Conservation (phyloP, 1,284 basidiomycete genomes). For the Macrocystidia cucumis region DNA sequence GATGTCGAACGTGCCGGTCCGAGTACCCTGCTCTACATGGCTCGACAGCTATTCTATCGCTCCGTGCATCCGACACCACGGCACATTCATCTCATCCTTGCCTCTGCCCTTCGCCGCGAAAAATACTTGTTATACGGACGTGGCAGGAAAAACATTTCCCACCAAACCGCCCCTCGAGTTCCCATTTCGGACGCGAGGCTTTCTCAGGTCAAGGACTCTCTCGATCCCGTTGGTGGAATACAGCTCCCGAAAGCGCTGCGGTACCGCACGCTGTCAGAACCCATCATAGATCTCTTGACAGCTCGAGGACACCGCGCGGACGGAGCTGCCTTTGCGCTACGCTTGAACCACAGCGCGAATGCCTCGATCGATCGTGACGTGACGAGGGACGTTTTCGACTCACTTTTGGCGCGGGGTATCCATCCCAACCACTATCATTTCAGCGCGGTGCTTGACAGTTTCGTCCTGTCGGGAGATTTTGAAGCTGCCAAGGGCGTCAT, state of each 20-base stretch:
- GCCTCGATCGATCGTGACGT: constrained; percentile 39
- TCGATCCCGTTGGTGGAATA: constrained; percentile 46
- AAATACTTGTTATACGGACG: constrained; percentile 31
- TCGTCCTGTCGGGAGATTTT: constrained; percentile 45
- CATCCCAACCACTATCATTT: constrained; percentile 64
- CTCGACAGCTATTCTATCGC: constrained; percentile 33
- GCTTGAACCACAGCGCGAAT: constrained; percentile 53
- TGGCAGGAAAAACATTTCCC: constrained; percentile 43
- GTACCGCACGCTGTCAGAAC: constrained; percentile 27
- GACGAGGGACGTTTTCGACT: constrained; percentile 44
- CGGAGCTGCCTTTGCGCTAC: constrained; percentile 45
- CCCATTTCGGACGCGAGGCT: constrained; percentile 15
- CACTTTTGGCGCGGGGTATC: constrained; percentile 55
- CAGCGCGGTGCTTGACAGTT: constrained; percentile 63
- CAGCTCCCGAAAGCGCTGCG: constrained; percentile 22
- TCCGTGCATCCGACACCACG: constrained; percentile 33
- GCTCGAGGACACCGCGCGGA: constrained; percentile 44
- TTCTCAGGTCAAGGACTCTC: constrained; percentile 20
- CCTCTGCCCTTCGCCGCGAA: constrained; percentile 38
- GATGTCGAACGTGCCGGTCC: constrained; percentile 32
- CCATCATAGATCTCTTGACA: constrained; percentile 39
- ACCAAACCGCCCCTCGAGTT: constrained; percentile 12
- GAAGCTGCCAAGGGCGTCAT: constrained; percentile 43
- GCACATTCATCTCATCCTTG: constrained; percentile 44
- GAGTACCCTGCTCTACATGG: constrained; percentile 33